phyloP scores from a whole-genome alignment of 768 basidiomycete species.

The Crucibulum laeve region DNA sequence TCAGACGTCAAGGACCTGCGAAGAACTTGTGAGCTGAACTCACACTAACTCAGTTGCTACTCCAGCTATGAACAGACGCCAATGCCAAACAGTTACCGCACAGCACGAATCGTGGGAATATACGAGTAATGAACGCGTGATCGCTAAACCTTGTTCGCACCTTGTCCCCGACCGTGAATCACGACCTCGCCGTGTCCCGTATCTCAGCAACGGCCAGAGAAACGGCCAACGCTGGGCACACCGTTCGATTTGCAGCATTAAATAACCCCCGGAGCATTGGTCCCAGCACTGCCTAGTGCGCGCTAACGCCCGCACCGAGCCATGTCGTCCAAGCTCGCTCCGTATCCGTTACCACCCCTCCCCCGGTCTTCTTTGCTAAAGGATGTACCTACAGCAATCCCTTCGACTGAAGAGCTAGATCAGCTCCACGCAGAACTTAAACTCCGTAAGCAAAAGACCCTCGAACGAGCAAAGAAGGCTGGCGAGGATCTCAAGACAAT shows the following conservation, averaged over 20 bases:
- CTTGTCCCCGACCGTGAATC: conserved; percentile 32
- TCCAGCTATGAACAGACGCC: neutral
- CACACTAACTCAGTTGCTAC: no score
- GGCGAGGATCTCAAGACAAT: conserved; percentile 70
- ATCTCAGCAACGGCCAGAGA: conserved; percentile 16
- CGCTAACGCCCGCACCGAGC: neutral
- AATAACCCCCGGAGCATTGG: neutral
- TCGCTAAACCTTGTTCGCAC: conserved; percentile 28
- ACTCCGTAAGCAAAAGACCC: conserved; percentile 43
- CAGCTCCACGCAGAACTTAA: conserved; percentile 58
- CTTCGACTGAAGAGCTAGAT: conserved; percentile 71
- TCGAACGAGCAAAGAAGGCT: conserved; percentile 70
- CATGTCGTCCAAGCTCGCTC: conserved; percentile 62
- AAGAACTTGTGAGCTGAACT: no score
- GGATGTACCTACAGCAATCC: conserved; percentile 60
- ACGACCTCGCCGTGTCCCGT: conserved; percentile 17
- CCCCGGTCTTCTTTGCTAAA: conserved; percentile 61
- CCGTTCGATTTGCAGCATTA: neutral
- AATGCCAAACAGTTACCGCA: neutral
- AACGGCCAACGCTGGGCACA: conserved; percentile 10
- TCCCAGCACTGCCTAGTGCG: neutral
- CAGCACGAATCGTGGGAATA: neutral
- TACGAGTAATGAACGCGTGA: conserved; percentile 8
- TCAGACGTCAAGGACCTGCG: no score
- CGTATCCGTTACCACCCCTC: conserved; percentile 41